Percentiles rank a stretch among this genome's conserved stretches.
Conservation (phyloP, 805 yeast species). For the Candida verbasci region DNA sequence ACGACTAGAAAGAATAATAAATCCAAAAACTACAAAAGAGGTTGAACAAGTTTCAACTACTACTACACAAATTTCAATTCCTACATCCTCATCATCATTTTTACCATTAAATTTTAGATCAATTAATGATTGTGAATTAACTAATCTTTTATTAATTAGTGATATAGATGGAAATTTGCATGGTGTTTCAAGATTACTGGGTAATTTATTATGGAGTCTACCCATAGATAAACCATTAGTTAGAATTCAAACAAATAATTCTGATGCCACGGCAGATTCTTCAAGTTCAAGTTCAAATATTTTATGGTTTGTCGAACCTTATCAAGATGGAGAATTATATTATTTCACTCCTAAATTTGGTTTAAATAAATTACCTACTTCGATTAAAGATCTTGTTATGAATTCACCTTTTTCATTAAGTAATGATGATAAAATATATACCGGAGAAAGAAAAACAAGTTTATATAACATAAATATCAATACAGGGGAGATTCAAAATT, state of each 20-base stretch:
- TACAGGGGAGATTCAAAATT: constrained; percentile 68
- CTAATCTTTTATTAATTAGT: constrained; percentile 62
- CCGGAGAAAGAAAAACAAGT: constrained; percentile 77
- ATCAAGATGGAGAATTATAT: constrained; percentile 76
- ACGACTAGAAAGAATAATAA: constrained; percentile 18
- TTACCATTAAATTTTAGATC: constrained; percentile 36
- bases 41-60: background rate
- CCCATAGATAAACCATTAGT: constrained; percentile 64
- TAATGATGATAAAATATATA: constrained; percentile 78
- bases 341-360: constrained; percentile 75
- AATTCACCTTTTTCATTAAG: constrained; percentile 80
- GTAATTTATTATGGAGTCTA: constrained; percentile 73
- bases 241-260: constrained; percentile 29
- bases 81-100: constrained; percentile 12
- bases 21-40: constrained; percentile 3
- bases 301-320: constrained; percentile 90
- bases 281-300: constrained; percentile 21
- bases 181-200: constrained; percentile 72
- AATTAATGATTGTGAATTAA: constrained; percentile 44
- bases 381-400: constrained; percentile 69
- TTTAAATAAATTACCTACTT: constrained; percentile 73
- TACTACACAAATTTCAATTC: background rate
- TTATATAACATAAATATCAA: constrained; percentile 67
- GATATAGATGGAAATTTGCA: constrained; percentile 87
- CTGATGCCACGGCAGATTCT: no score